phyloP scores from a whole-genome alignment of 2,329 filamentous ascomycete genomes.

The Aspergillus ustus region DNA sequence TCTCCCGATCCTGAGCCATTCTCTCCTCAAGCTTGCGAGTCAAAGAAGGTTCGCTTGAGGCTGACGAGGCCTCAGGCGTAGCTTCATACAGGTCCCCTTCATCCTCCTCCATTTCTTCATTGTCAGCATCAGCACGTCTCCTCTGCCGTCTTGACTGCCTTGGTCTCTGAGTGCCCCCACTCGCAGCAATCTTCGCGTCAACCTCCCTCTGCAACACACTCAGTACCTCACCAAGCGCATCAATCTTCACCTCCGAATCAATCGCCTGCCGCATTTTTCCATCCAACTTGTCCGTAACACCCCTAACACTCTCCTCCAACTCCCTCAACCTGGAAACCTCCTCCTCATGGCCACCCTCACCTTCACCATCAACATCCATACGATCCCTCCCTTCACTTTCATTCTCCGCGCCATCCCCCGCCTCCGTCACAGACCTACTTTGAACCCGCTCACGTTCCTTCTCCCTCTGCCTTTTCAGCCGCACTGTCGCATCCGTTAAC shows the following conservation, averaged over 20 bases:
- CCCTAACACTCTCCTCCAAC: conserved; percentile 53
- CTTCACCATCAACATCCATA: conserved; percentile 14
- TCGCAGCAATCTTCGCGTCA: conserved; percentile 33
- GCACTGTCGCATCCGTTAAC: conserved; percentile 45
- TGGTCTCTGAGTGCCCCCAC: conserved; percentile 25
- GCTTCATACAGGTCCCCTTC: conserved; percentile 48
- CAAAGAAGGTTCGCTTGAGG: conserved; percentile 34
- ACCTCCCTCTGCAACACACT: conserved; percentile 48
- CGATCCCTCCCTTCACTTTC: conserved; percentile 22
- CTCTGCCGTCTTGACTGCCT: conserved; percentile 34
- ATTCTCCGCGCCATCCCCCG: conserved; percentile 24
- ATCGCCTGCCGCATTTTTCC: conserved; percentile 61
- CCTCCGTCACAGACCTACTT: conserved; percentile 24
- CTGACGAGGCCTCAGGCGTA: conserved; percentile 44
- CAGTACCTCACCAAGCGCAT: conserved; percentile 51
- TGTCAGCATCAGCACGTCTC: conserved; percentile 16
- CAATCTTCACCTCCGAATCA: conserved; percentile 57
- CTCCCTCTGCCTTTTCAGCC: conserved; percentile 44
- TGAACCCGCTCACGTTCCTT: conserved; percentile 24
- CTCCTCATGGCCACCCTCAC: conserved; percentile 40
- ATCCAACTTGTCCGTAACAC: conserved; percentile 61
- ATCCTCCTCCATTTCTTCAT: conserved; percentile 26
- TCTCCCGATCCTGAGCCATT: conserved; percentile 35
- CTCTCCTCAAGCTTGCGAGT: conserved; percentile 42
- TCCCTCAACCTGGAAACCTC: conserved; percentile 47